Conservation (phyloP, 495 filamentous ascomycete genomes). For the Tuber melanosporum region DNA sequence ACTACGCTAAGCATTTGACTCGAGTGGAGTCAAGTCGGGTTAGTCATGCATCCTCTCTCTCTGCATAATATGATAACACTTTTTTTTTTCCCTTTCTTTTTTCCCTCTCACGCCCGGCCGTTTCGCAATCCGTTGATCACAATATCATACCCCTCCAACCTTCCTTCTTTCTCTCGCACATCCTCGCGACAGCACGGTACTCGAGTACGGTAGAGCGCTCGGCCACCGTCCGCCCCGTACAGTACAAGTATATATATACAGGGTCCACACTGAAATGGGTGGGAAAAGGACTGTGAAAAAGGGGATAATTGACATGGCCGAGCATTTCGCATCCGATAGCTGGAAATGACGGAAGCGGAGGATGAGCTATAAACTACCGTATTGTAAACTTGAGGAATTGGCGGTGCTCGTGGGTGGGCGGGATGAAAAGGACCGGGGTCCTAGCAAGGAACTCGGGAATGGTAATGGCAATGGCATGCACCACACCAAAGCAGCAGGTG, state of each 20-base stretch:
- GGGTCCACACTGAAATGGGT: neutral
- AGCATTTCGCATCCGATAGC: neutral
- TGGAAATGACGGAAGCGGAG: neutral
- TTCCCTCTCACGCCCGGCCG: neutral
- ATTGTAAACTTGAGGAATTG: no score
- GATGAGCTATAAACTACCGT: no score
- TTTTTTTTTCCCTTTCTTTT: neutral
- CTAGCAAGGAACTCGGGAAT: no score
- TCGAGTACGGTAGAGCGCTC: no score
- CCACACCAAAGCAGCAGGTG: no score
- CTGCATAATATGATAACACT: neutral
- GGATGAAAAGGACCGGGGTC: neutral
- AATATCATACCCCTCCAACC: no score
- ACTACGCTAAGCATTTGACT: neutral
- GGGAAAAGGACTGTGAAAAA: neutral
- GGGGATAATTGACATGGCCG: neutral
- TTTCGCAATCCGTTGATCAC: constrained; percentile 1
- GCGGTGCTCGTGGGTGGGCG: neutral
- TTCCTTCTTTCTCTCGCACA: neutral
- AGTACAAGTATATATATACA: neutral
- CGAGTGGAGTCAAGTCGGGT: neutral
- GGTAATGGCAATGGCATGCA: no score
- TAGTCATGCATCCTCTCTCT: neutral
- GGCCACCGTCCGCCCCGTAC: no score
- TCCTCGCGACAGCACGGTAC: neutral